Conservation (phyloP, 495 filamentous ascomycete species). For the Annulohypoxylon bovei region DNA sequence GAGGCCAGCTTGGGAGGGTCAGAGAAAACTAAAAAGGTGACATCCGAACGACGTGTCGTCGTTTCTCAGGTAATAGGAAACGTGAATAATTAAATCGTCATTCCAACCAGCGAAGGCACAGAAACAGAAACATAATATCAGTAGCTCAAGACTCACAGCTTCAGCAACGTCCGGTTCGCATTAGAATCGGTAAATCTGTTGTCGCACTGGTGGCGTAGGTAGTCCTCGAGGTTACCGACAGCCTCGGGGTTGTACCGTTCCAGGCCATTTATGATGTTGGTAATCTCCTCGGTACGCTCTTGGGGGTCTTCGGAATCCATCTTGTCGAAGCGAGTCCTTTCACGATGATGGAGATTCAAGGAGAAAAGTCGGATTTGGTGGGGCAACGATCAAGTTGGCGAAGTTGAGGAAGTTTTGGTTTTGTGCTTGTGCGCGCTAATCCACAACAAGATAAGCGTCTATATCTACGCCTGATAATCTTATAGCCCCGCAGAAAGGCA, state of each 20-base stretch:
- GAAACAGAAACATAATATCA: neutral
- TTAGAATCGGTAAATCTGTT: conserved; percentile 92
- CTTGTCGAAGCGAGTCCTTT: conserved; percentile 43
- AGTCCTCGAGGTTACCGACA: conserved; percentile 91
- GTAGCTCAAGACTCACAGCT: conserved; percentile 78
- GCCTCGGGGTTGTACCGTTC: conserved; percentile 99
- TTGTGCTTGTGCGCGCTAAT: conserved; percentile 40
- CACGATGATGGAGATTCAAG: conserved; percentile 39
- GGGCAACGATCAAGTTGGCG: conserved; percentile 26
- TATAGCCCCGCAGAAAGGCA: neutral
- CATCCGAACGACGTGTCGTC: conserved; percentile 56
- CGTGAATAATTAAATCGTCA: conserved; percentile 83
- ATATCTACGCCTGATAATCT: neutral
- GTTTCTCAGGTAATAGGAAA: conserved; percentile 98
- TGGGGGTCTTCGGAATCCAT: conserved; percentile 66
- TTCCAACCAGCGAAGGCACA: conserved; percentile 39
- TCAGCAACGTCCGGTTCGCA: conserved; percentile 93
- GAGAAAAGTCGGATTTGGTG: conserved; percentile 39
- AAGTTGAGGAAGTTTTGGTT: conserved; percentile 39
- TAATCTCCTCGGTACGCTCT: conserved; percentile 88
- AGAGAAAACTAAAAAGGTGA: conserved; percentile 72
- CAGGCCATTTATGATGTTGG: conserved; percentile 89
- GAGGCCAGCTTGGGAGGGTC: conserved; percentile 52
- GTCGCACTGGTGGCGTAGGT: conserved; percentile 95
- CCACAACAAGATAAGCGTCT: conserved; percentile 1